Evolutionary conservation across 2,329 filamentous ascomycete genomes (phyloP), one percentile per base, ranked within the genome.

Genomic region (Sarocladium brachiariae): DNA sequence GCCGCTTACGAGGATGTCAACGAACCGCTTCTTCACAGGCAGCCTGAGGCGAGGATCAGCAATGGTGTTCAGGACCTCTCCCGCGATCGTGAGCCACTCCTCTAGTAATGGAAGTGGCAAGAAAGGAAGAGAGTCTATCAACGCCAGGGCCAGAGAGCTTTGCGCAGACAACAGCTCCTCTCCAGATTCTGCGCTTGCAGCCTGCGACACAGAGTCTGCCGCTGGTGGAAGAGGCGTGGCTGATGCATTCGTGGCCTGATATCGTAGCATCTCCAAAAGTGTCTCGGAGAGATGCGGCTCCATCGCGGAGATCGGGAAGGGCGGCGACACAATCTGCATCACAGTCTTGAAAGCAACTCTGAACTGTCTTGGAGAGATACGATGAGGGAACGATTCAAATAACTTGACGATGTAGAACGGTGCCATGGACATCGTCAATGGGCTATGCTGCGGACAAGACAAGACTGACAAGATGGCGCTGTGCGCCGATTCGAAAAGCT

Each of bases 401-500:
- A 96, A 75, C 13, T 84, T 83, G 58, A 91, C 84, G 55, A 95
- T 83, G 66, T 96, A 96, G 61, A 88, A 88, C 0, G 89, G 88
- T 1, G 91, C 76, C 50, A 93, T 79, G 55, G 79, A 77, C 8
- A 83, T 77, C 14, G 88, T 84, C 19, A 95, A 70, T 14, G 79
- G 69, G 16, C 84, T 81, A 58, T 90, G 91, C 55, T 87, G 83
- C 1, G 90, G 88, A 49, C 87, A 86, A 0, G 87, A 87, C 41
- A 96, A 80, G 3, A 89, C 83, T 2, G 91, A 83, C 5, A 96
- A 78, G 56, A 89, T 80, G 37, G 91, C 81, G 56, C 86, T 87
- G 68, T 96, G 91, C 0, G 90, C 89, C 1, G 91, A 83, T 66
- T 96, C 91, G 59, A 95, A 95, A n/a, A 95, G 68, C 50, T 78